Conservation (phyloP, 2,329 filamentous ascomycete species). For the Penicillium sp. region DNA sequence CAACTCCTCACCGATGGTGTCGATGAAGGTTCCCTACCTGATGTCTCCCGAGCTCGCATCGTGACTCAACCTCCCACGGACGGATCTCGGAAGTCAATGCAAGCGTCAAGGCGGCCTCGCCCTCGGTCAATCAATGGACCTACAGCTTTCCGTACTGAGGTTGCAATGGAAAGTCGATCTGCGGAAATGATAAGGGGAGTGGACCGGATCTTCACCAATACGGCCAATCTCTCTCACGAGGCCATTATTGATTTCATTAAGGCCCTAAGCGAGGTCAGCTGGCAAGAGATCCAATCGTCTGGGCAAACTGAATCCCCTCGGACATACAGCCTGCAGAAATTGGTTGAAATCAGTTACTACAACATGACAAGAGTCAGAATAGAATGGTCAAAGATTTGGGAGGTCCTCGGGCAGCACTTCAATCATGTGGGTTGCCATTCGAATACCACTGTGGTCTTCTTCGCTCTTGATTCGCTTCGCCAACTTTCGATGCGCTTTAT, state of each 20-base stretch:
- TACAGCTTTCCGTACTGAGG: conserved; percentile 61
- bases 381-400: conserved; percentile 97
- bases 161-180: conserved; percentile 83
- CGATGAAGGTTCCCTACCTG: conserved; percentile 82
- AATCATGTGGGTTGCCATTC: conserved; percentile 93
- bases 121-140: conserved; percentile 40
- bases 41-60: conserved; percentile 85
- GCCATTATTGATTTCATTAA: conserved; percentile 92
- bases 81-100: conserved; percentile 59
- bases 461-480: conserved; percentile 86
- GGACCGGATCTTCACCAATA: conserved; percentile 93
- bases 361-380: conserved; percentile 98
- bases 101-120: conserved; percentile 44
- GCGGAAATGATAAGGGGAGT: conserved; percentile 88
- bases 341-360: conserved; percentile 98
- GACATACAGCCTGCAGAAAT: conserved; percentile 93
- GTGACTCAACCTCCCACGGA: conserved; percentile 52
- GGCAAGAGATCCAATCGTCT: conserved; percentile 97
- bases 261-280: conserved; percentile 88
- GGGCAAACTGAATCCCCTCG: conserved; percentile 90
- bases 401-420: conserved; percentile 94
- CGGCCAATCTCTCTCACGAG: conserved; percentile 81
- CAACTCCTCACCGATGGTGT: conserved; percentile 92
- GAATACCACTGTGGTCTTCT: conserved; percentile 95
- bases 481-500: conserved; percentile 98